Percentiles rank a stretch among this genome's conserved stretches.
These are phyloP conservation scores for Ustilago curta DNA, from an alignment of 1,284 basidiomycete species.

Conservation along the genomic window DNA sequence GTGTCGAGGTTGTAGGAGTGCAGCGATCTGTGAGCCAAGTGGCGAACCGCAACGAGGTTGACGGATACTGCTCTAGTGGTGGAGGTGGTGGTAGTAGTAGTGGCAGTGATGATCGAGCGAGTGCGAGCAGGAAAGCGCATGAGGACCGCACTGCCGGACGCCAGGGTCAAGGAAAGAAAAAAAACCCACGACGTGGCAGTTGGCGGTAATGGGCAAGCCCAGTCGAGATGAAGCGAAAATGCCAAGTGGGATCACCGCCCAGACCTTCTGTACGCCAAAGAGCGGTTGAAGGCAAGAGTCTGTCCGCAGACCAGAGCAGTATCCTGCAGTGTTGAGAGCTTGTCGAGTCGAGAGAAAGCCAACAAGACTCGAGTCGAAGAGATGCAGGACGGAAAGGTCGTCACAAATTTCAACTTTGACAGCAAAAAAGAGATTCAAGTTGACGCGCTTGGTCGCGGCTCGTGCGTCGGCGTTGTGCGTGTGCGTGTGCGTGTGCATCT, in stretches of 20 bases:
- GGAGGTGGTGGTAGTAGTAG: conserved; percentile 8
- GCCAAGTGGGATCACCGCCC: neutral
- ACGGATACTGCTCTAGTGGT: neutral
- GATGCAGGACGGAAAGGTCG: no score
- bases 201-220: neutral
- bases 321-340: no score
- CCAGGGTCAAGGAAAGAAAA: neutral
- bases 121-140: conserved; percentile 32
- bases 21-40: neutral
- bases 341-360: no score
- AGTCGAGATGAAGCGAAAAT: neutral
- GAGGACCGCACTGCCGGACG: conserved; percentile 1
- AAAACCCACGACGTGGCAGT: conserved; percentile 8
- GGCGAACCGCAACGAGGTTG: neutral
- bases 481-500: no score
- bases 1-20: neutral
- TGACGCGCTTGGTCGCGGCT: no score
- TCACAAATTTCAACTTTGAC: no score
- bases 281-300: no score
- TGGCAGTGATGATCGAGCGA: conserved; percentile 15
- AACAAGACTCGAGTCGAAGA: no score
- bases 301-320: no score
- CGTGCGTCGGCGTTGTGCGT: no score
- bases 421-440: no score
- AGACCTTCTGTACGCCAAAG: neutral